phyloP scores from a whole-genome alignment of 306 rosid genomes.

The cucumber (Cucumis sativus) region DNA sequence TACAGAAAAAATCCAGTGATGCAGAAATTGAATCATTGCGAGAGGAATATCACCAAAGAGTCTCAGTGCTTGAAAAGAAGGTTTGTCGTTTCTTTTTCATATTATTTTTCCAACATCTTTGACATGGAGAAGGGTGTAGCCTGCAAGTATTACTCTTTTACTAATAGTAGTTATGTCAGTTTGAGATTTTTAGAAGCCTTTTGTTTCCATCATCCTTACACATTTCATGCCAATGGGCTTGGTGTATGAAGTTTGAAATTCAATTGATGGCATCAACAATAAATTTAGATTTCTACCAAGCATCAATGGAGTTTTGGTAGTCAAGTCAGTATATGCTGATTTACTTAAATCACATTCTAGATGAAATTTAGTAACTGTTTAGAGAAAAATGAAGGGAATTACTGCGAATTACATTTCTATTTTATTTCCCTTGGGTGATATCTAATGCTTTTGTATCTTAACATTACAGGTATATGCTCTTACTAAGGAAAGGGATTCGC shows the following conservation, averaged over 20 bases:
- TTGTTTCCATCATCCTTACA: not conserved
- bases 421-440: not conserved
- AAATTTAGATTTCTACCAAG: not conserved
- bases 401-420: not conserved
- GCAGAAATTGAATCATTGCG: slow-evolving; percentile 91
- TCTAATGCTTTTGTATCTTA: slow-evolving; percentile 9
- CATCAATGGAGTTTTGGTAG: not conserved
- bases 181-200: not conserved
- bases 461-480: slow-evolving; percentile 77
- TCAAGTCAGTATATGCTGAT: not conserved
- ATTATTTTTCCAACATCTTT: not conserved
- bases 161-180: not conserved
- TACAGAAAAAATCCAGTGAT: slow-evolving; percentile 88
- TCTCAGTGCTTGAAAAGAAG: slow-evolving; percentile 84
- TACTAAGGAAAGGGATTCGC: slow-evolving; percentile 93
- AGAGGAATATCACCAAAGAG: slow-evolving; percentile 97
- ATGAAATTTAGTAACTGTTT: not conserved
- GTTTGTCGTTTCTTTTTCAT: slow-evolving; percentile 21
- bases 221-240: not conserved
- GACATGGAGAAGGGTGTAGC: not conserved
- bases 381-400: not conserved
- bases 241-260: not conserved
- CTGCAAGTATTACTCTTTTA: not conserved
- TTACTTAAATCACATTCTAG: not conserved
- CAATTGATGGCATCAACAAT: not conserved